Evolutionary conservation across 148 eudicot species (phyloP).

Genomic region (Chenopodium quinoa): DNA sequence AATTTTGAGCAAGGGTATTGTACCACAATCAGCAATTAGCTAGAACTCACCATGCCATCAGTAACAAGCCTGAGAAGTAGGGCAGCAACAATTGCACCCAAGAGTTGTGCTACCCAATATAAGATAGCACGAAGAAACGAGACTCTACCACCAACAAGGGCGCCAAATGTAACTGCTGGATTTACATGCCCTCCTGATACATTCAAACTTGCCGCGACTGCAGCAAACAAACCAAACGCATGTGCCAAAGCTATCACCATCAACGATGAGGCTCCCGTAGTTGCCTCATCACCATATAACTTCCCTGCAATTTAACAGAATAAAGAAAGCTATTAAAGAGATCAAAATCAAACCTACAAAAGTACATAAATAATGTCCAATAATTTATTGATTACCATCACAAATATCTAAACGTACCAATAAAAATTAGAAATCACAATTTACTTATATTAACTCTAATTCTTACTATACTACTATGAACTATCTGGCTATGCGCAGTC

Average conservation of each 20-base stretch:
- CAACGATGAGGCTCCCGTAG: slow-evolving; percentile 49
- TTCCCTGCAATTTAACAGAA: slow-evolving; percentile 38
- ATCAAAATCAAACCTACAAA: no score
- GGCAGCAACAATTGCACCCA: slow-evolving; percentile 73
- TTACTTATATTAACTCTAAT: no score
- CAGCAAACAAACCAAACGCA: slow-evolving; percentile 71
- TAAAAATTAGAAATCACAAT: no score
- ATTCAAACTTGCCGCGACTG: slow-evolving; percentile 72
- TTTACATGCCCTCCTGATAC: slow-evolving; percentile 86
- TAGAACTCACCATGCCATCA: slow-evolving; percentile 58
- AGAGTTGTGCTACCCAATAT: slow-evolving; percentile 83
- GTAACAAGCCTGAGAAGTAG: slow-evolving; percentile 61
- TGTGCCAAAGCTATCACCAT: slow-evolving; percentile 66
- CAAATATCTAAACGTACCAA: no score
- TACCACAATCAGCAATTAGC: not conserved
- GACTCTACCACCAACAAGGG: slow-evolving; percentile 80
- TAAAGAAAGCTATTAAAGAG: not conserved
- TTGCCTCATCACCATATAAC: slow-evolving; percentile 47
- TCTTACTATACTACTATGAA: no score
- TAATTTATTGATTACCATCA: not conserved
- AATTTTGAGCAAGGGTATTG: not conserved
- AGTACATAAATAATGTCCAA: not conserved
- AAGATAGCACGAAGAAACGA: slow-evolving; percentile 72
- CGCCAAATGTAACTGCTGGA: slow-evolving; percentile 89
- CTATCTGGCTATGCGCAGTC: no score